phyloP scores from a whole-genome alignment of 2,329 filamentous ascomycete genomes.

The Gnomoniopsis sp. region DNA sequence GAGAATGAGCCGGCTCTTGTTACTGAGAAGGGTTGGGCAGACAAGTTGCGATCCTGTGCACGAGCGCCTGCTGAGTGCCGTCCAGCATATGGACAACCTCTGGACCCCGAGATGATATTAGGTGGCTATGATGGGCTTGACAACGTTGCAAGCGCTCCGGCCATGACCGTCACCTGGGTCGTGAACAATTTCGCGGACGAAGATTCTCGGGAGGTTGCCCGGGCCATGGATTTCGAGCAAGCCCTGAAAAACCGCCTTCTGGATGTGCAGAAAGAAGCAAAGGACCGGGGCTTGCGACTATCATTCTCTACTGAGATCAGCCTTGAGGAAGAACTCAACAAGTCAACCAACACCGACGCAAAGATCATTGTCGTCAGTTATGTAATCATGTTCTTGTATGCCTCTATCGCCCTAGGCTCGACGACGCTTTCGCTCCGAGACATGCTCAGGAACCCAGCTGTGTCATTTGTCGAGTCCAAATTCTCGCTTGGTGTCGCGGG shows the following conservation, averaged over 20 bases:
- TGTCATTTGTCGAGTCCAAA: conserved; percentile 90
- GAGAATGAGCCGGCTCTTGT: conserved; percentile 62
- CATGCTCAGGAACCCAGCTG: conserved; percentile 75
- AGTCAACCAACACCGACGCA: conserved; percentile 96
- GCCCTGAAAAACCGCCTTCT: conserved; percentile 71
- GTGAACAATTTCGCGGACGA: conserved; percentile 76
- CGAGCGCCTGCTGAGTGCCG: conserved; percentile 80
- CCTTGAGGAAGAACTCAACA: conserved; percentile 92
- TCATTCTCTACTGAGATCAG: conserved; percentile 97
- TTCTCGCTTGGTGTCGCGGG: conserved; percentile 93
- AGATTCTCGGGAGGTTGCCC: conserved; percentile 64
- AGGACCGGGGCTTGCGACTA: conserved; percentile 72
- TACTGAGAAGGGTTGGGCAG: conserved; percentile 65
- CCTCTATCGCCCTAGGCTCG: conserved; percentile 86
- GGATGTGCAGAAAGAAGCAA: conserved; percentile 76
- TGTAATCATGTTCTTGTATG: conserved; percentile 97
- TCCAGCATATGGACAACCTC: conserved; percentile 83
- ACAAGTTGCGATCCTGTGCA: conserved; percentile 69
- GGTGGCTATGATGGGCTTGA: conserved; percentile 70
- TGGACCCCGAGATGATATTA: conserved; percentile 80
- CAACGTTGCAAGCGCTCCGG: conserved; percentile 68
- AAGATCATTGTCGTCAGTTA: conserved; percentile 97
- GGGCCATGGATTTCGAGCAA: conserved; percentile 86
- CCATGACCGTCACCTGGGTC: conserved; percentile 91
- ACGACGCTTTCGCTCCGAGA: conserved; percentile 76